Percentiles rank a stretch among this genome's conserved stretches.
Evolutionary conservation across 148 eudicot genomes (phyloP).

Genomic region (Nepenthes mirabilis): DNA sequence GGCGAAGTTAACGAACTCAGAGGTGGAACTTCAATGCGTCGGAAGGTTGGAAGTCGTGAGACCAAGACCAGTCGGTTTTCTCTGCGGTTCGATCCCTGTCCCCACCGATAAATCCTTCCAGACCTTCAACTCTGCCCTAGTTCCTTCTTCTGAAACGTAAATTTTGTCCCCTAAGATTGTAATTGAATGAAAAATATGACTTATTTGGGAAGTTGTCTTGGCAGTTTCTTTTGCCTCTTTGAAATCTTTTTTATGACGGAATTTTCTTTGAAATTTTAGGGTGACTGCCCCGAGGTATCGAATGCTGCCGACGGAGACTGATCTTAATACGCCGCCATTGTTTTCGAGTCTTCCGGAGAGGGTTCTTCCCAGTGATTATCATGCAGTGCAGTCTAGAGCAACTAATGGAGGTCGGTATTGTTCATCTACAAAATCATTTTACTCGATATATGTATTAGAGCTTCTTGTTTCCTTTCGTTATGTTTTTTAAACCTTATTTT

Average conservation of each 20-base stretch:
- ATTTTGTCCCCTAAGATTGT: not conserved
- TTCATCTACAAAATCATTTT: not conserved
- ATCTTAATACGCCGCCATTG: constrained; percentile 66
- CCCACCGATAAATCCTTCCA: constrained; percentile 61
- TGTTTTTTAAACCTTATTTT: too few species aligned
- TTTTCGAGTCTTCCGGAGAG: constrained; percentile 37
- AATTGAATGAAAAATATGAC: too few species aligned
- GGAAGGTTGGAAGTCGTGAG: constrained; percentile 58
- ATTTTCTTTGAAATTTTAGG: constrained; percentile 20
- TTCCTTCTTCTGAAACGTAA: constrained; percentile 67
- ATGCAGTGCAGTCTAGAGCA: constrained; percentile 18
- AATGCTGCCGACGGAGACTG: constrained; percentile 81
- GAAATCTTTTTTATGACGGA: too few species aligned
- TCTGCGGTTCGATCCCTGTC: constrained; percentile 86
- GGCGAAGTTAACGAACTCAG: constrained; percentile 30
- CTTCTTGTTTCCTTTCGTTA: too few species aligned
- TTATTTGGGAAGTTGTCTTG: too few species aligned
- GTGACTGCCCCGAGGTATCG: constrained; percentile 78
- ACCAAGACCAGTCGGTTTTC: constrained; percentile 75
- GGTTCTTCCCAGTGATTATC: constrained; percentile 42
- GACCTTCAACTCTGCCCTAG: constrained; percentile 45
- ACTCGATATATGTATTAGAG: too few species aligned
- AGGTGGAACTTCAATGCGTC: constrained; percentile 55
- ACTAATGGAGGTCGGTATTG: constrained; percentile 32
- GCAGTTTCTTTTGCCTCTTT: too few species aligned